Percentiles rank a stretch among this genome's conserved stretches.
Conservation (phyloP, 2,329 filamentous ascomycete genomes). For the Aspergillus floridensis region DNA sequence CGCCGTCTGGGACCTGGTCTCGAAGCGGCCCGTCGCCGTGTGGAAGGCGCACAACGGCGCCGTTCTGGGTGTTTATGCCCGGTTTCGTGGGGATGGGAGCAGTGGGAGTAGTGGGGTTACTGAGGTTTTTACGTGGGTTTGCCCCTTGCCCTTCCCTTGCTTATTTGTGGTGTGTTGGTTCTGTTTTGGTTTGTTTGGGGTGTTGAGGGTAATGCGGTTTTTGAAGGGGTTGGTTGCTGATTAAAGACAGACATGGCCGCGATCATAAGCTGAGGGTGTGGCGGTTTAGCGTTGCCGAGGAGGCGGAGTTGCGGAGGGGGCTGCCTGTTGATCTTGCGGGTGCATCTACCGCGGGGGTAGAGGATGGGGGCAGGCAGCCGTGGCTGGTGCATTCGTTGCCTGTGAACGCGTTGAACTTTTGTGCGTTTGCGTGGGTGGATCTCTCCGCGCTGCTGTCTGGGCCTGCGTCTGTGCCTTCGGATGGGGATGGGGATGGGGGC, state of each 20-base stretch:
- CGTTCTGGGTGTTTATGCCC: conserved; percentile 71
- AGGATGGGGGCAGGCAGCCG: conserved; percentile 50
- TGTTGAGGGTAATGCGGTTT: too few species aligned
- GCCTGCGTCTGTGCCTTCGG: not conserved
- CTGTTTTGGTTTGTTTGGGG: too few species aligned
- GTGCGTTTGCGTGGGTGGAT: conserved; percentile 50
- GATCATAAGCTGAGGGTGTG: conserved; percentile 85
- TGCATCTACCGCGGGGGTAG: not conserved
- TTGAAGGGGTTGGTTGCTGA: not conserved
- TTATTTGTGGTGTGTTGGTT: not conserved
- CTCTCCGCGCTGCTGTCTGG: conserved; percentile 15
- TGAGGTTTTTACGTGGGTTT: conserved; percentile 75
- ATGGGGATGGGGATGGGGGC: too few species aligned
- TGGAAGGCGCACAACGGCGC: conserved; percentile 82
- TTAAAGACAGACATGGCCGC: conserved; percentile 70
- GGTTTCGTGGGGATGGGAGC: conserved; percentile 46
- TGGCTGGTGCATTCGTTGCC: conserved; percentile 82
- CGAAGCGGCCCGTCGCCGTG: conserved; percentile 75
- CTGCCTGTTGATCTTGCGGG: not conserved
- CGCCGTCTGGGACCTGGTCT: conserved; percentile 78
- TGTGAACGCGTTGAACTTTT: conserved; percentile 96
- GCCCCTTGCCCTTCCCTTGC: not conserved
- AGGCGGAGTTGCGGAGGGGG: not conserved
- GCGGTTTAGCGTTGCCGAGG: conserved; percentile 63
- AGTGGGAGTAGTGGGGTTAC: conserved; percentile 54